A percentile compares a stretch with the other conserved stretches of the same genome.
These are phyloP conservation scores for Plantago rigida DNA, from an alignment of 305 asterid genomes.

Conservation along the genomic window DNA sequence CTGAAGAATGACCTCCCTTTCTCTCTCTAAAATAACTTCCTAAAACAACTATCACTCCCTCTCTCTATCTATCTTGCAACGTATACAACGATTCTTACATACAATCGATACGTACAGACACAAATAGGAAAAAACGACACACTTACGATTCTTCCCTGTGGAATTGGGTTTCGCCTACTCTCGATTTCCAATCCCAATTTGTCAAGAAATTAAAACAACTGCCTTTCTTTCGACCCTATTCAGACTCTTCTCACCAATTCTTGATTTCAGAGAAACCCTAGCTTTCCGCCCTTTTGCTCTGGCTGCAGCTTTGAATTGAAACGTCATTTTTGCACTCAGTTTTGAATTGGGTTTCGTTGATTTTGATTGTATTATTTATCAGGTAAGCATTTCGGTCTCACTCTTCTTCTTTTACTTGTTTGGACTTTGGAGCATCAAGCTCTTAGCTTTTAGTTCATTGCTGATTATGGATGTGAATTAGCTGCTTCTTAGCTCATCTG, in stretches of 20 bases:
- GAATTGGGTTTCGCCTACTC: constrained; percentile 27
- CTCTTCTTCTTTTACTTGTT: constrained; percentile 11
- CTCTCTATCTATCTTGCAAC: constrained; percentile 41
- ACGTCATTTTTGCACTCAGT: constrained; percentile 1
- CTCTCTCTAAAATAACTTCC: too few relatives aligned
- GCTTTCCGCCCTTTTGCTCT: constrained; percentile 26
- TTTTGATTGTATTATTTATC: neutral
- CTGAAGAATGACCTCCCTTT: too few relatives aligned
- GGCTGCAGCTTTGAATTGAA: constrained; percentile 24
- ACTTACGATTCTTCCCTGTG: constrained; percentile 24
- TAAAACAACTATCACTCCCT: constrained; percentile 8
- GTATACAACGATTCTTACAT: constrained; percentile 28
- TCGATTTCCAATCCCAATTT: constrained; percentile 36
- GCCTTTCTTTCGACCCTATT: constrained; percentile 2
- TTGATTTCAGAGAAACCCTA: constrained; percentile 42
- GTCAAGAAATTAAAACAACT: constrained; percentile 1
- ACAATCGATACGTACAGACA: constrained; percentile 32
- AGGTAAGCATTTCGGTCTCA: constrained; percentile 25
- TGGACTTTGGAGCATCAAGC: constrained; percentile 13
- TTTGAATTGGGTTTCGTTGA: too few relatives aligned
- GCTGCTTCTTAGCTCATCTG: neutral
- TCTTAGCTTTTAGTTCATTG: neutral
- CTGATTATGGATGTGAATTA: neutral
- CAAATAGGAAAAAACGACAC: constrained; percentile 4
- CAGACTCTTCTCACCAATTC: constrained; percentile 10